These are phyloP conservation scores for Somion occarium DNA, from an alignment of 1,284 basidiomycete genomes.

Conservation along the genomic window DNA sequence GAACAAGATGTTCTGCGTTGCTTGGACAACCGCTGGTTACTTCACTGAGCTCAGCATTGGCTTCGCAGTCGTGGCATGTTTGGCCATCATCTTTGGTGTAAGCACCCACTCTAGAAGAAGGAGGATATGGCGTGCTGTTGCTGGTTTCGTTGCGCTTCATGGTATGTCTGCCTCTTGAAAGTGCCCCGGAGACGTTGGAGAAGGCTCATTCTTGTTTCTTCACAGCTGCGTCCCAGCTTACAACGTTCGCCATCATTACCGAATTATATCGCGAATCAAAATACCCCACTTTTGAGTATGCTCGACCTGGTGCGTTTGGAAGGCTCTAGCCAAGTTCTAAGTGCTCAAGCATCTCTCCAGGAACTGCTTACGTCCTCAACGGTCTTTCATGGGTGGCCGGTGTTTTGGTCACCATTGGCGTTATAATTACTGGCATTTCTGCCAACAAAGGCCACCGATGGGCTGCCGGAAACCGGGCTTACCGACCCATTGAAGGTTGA, in stretches of 20 bases:
- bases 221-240: conserved; percentile 54
- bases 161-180: conserved; percentile 32
- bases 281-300: conserved; percentile 50
- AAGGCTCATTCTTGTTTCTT: neutral
- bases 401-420: conserved; percentile 44
- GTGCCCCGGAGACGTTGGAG: conserved; percentile 1
- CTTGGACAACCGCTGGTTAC: conserved; percentile 69
- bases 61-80: conserved; percentile 53
- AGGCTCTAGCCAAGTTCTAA: too few species aligned
- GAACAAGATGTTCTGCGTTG: conserved; percentile 55
- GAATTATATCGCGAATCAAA: conserved; percentile 45
- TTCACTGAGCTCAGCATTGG: conserved; percentile 56
- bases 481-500: conserved; percentile 39
- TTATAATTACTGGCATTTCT: conserved; percentile 60
- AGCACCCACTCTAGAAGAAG: conserved; percentile 67
- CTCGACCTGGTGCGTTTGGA: conserved; percentile 49
- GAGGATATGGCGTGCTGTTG: conserved; percentile 70
- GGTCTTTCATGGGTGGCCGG: conserved; percentile 57
- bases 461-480: conserved; percentile 73
- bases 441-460: conserved; percentile 64
- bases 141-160: conserved; percentile 56
- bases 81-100: conserved; percentile 60
- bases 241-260: conserved; percentile 62
- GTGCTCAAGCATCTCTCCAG: conserved; percentile 32
- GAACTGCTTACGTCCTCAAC: conserved; percentile 53